phyloP scores from a whole-genome alignment of 768 basidiomycete species.

The Boletus reticuloceps region DNA sequence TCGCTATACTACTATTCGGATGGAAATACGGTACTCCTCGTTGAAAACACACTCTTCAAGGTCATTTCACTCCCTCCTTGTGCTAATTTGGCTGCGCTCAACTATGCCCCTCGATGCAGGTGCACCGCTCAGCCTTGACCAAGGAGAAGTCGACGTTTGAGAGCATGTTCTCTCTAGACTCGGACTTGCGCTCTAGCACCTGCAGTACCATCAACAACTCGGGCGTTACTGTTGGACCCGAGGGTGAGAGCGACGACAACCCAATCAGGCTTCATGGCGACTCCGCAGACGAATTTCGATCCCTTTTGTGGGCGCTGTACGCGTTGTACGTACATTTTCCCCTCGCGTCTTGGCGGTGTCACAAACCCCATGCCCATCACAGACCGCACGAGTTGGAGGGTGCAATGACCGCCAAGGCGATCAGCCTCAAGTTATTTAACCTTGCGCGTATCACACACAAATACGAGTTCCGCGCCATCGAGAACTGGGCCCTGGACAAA shows the following conservation, averaged over 20 bases:
- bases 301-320: slow-evolving; percentile 53
- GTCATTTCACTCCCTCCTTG: slow-evolving; percentile 27
- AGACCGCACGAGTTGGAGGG: slow-evolving; percentile 48
- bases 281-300: slow-evolving; percentile 47
- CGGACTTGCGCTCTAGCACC: slow-evolving; percentile 30
- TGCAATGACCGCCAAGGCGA: slow-evolving; percentile 40
- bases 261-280: slow-evolving; percentile 49
- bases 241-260: slow-evolving; percentile 49
- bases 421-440: slow-evolving; percentile 44
- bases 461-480: slow-evolving; percentile 45
- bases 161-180: slow-evolving; percentile 45
- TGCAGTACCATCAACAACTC: slow-evolving; percentile 7
- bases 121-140: slow-evolving; percentile 40
- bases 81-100: slow-evolving; percentile 19
- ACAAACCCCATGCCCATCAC: slow-evolving; percentile 1
- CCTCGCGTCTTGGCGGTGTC: neutral
- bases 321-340: slow-evolving; percentile 42
- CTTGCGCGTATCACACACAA: slow-evolving; percentile 49
- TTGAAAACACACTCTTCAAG: slow-evolving; percentile 48
- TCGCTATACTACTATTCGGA: slow-evolving; percentile 39
- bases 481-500: slow-evolving; percentile 43
- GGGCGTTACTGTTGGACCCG: slow-evolving; percentile 33
- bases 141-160: slow-evolving; percentile 48
- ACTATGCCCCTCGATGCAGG: slow-evolving; percentile 24
- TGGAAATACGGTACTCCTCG: slow-evolving; percentile 42